Base-by-base conservation (phyloP, 139 green algal genomes). In the Coccomyxa sp. region DNA sequence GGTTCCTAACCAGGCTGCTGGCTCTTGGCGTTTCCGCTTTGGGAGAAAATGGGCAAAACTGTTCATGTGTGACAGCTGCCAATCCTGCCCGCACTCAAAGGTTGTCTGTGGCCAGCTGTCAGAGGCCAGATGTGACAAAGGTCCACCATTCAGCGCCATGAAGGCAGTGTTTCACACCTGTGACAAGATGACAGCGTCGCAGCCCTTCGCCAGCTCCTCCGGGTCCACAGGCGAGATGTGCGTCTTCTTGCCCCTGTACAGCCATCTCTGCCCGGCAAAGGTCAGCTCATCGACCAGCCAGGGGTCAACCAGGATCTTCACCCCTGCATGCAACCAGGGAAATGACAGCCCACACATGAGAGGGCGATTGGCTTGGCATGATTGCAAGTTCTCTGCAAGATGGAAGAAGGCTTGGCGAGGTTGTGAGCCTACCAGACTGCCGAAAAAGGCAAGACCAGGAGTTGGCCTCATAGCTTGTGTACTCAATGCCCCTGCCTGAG, bases 201-300 rank as follows among this genome's bases (percentile, higher is more conserved):
- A 90, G 31, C 87, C 77, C 16, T 64, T 73, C 24, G 80, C 81
- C 9, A 97, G 75, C 14, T 79, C 44, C 39, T 94, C 78, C 0
- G 93, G 55, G 4, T 86, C 76, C 16, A 83, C 38, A 8, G 34
- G 70, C 29, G 58, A 34, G 33, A 89, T 76, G 0, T 27, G 31
- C 3, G 22, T 75, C 82, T 97, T 97, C 71, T 83, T 85, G 14
- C 92, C 91, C 4, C 54, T 75, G 79, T 93, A 96, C 0, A 93
- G 40, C 84, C 89, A 94, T 12, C 86, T 83, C 55, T 90, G 81
- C 37, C 89, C 84, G 14, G 79, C 84, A 84, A 97, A 97, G 0
- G 81, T 83, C 4, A 97, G 85, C 54, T 92, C 89, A 6, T 86
- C 91, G 44, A 92, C 87, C 27, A 97, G 85, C 93, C 93, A 97